Percentiles rank a stretch among this genome's conserved stretches.
Conservation (phyloP, 148 eudicot genomes). For the Beta vulgaris region DNA sequence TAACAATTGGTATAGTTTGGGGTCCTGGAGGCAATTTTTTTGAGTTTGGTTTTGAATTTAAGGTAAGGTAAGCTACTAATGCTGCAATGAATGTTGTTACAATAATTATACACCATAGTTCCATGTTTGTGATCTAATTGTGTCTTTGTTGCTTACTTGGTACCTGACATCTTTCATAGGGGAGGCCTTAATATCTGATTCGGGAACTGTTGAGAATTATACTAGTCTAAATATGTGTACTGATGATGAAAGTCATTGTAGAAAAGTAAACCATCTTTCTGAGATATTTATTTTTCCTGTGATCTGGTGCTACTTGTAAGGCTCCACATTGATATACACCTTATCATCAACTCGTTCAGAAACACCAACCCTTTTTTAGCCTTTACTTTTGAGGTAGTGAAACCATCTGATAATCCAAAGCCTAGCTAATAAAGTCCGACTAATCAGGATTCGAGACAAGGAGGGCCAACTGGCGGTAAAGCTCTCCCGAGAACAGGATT, state of each 20-base stretch:
- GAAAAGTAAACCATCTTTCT: not conserved
- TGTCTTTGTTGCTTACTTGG: not conserved
- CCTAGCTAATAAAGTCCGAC: too few relatives aligned
- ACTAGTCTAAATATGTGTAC: not conserved
- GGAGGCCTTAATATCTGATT: too few relatives aligned
- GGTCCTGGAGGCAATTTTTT: conserved; percentile 24
- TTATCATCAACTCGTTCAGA: too few relatives aligned
- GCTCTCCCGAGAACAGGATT: too few relatives aligned
- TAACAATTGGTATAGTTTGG: not conserved
- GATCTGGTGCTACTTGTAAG: not conserved
- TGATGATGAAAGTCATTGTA: not conserved
- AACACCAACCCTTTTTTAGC: too few relatives aligned
- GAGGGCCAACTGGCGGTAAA: too few relatives aligned
- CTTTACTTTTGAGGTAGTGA: too few relatives aligned
- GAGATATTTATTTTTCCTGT: conserved; percentile 10
- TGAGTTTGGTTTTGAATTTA: not conserved
- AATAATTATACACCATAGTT: conserved; percentile 6
- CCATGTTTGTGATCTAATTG: conserved; percentile 7
- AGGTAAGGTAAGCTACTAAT: not conserved
- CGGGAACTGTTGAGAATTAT: too few relatives aligned
- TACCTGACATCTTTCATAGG: not conserved
- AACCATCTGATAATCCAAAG: too few relatives aligned
- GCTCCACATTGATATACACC: too few relatives aligned
- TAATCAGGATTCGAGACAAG: too few relatives aligned
- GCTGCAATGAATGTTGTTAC: not conserved